These are phyloP conservation scores for Leishmania turanica DNA, from an alignment of 208 protist genomes.

Conservation along the genomic window DNA sequence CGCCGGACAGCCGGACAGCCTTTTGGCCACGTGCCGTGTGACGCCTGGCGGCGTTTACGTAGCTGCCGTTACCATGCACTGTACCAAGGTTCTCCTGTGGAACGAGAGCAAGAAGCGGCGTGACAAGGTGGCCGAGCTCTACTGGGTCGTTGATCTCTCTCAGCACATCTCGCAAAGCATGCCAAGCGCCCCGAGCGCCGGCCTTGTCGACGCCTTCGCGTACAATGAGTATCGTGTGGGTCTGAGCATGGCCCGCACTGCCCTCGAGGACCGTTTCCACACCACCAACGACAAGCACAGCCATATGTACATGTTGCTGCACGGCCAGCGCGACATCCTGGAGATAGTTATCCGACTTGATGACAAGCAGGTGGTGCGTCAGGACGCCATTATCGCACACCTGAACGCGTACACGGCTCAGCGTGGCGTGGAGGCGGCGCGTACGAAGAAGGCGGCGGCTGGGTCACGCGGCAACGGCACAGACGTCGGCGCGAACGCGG, in stretches of 20 bases:
- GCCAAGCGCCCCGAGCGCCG: conserved; percentile 12
- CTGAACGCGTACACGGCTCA: conserved; percentile 60
- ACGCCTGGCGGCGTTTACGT: conserved; percentile 82
- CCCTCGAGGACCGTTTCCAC: conserved; percentile 43
- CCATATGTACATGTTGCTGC: conserved; percentile 76
- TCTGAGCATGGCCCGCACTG: conserved; percentile 73
- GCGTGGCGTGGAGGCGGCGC: conserved; percentile 44
- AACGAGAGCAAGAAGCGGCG: conserved; percentile 71
- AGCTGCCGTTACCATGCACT: conserved; percentile 61
- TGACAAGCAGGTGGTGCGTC: conserved; percentile 66
- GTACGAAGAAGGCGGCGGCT: conserved; percentile 22
- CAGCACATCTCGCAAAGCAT: conserved; percentile 34
- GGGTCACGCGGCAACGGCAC: conserved; percentile 5
- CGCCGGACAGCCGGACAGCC: conserved; percentile 21
- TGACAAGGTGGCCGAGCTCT: conserved; percentile 62
- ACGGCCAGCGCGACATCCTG: conserved; percentile 71
- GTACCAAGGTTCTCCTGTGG: conserved; percentile 74
- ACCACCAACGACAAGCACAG: conserved; percentile 76
- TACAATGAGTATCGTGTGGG: conserved; percentile 79
- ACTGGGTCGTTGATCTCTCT: conserved; percentile 70
- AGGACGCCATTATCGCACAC: conserved; percentile 70
- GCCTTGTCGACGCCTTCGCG: conserved; percentile 47
- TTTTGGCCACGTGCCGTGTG: conserved; percentile 48
- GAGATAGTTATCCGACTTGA: conserved; percentile 80
- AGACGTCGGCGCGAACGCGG: conserved; percentile 13